These are phyloP conservation scores for Globisporangium paroecandrum DNA, from an alignment of 352 stramenopile genomes.

Conservation along the genomic window DNA sequence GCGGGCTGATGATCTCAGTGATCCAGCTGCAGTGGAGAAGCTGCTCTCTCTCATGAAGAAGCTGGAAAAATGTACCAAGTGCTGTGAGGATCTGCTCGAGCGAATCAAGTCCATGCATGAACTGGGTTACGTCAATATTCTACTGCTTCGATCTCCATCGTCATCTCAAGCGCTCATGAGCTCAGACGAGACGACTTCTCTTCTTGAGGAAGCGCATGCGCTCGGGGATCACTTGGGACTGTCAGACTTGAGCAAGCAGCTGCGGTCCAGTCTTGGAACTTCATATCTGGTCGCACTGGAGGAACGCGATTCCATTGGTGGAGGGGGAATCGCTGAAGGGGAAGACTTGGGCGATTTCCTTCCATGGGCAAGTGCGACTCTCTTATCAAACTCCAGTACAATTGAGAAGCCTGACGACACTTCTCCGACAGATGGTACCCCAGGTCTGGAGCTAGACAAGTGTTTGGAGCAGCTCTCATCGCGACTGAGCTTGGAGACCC, in stretches of 20 bases:
- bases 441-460: slow-evolving; percentile 13
- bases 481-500: neutral
- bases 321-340: slow-evolving; percentile 6
- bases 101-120: slow-evolving; percentile 43
- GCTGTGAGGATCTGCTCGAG: slow-evolving; percentile 41
- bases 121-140: slow-evolving; percentile 37
- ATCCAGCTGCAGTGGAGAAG: slow-evolving; percentile 26
- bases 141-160: slow-evolving; percentile 36
- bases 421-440: slow-evolving; percentile 17
- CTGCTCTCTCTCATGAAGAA: slow-evolving; percentile 42
- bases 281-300: slow-evolving; percentile 46
- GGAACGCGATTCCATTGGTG: slow-evolving; percentile 1
- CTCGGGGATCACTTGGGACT: slow-evolving; percentile 43
- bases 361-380: slow-evolving; percentile 30
- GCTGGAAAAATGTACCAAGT: slow-evolving; percentile 37
- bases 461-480: slow-evolving; percentile 16
- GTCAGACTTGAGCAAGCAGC: slow-evolving; percentile 38
- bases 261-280: slow-evolving; percentile 41
- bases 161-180: slow-evolving; percentile 33
- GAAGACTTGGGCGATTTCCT: slow-evolving; percentile 20
- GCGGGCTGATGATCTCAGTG: slow-evolving; percentile 21
- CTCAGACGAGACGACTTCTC: slow-evolving; percentile 22
- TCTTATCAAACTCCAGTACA: slow-evolving; percentile 36
- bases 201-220: slow-evolving; percentile 45
- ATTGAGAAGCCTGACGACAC: slow-evolving; percentile 19